Conservation (phyloP, 768 basidiomycete genomes). For the Serendipita vermifera region DNA sequence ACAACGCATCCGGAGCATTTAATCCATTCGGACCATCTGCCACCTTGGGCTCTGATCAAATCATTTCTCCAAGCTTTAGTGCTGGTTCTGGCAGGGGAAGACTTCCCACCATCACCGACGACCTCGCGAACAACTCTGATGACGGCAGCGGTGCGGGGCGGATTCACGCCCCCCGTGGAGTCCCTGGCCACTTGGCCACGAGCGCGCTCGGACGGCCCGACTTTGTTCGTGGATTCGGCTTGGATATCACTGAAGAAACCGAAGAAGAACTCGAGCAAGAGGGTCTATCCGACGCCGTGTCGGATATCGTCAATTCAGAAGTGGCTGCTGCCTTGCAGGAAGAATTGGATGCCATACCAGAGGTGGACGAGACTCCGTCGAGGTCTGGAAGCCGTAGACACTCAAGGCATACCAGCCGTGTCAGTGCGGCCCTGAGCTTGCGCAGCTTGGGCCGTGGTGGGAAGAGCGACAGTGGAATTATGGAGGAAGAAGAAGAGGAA, state of each 20-base stretch:
- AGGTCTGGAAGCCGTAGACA: slow-evolving; percentile 41
- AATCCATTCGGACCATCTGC: slow-evolving; percentile 56
- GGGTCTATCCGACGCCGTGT: not conserved
- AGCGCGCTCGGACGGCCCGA: slow-evolving; percentile 46
- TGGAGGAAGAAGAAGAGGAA: slow-evolving; percentile 23
- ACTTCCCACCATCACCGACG: slow-evolving; percentile 3
- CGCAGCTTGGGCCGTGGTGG: slow-evolving; percentile 37
- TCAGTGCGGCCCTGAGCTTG: slow-evolving; percentile 57
- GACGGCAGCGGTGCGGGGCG: not conserved
- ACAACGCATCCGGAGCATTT: slow-evolving; percentile 31
- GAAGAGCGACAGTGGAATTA: slow-evolving; percentile 20
- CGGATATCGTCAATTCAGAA: slow-evolving; percentile 12
- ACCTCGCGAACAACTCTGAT: slow-evolving; percentile 12
- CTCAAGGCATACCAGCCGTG: slow-evolving; percentile 53
- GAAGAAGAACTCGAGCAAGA: slow-evolving; percentile 30
- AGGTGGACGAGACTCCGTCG: slow-evolving; percentile 34
- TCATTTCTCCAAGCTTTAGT: slow-evolving; percentile 14
- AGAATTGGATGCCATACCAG: slow-evolving; percentile 21
- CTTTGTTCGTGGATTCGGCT: slow-evolving; percentile 65
- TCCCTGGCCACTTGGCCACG: slow-evolving; percentile 17
- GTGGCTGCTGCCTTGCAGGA: slow-evolving; percentile 16
- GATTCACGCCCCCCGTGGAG: slow-evolving; percentile 4
- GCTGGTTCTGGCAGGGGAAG: slow-evolving; percentile 1
- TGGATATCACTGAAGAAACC: slow-evolving; percentile 66
- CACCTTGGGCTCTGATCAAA: slow-evolving; percentile 40